Evolutionary conservation across 2,329 filamentous ascomycete species (phyloP), one percentile per base, ranked within the genome.

Genomic region (Malbranchea cinnamomea): DNA sequence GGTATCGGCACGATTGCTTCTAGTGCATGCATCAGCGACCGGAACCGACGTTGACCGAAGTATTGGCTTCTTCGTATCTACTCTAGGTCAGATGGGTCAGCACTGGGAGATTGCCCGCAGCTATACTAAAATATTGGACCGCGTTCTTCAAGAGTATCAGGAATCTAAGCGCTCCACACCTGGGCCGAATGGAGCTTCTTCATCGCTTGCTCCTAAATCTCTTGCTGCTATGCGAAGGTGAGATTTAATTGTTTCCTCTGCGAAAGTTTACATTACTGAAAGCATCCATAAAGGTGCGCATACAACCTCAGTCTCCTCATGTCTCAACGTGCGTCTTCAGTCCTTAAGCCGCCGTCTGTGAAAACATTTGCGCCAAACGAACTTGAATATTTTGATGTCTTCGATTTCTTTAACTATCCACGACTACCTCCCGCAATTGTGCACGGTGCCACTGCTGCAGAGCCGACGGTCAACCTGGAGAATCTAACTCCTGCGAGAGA

Each of bases 371-470:
- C 57, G 0, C 45, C 56, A 4, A 51, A 45, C 36, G 58, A 62
- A 33, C 45, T 62, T 2, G 59, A 62, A 34, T 55, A 52, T 25
- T 57, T 62, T 12, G 57, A 62, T 15, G 48, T 62, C 3, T 62
- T 62, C 25, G 58, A 60, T 37, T 62, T 62, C 33, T 62, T 62
- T 42, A 59, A 61, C 14, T 57, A 54, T 23, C 58, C 58, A 5
- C 23, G 23, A 4, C 23, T 23, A 13, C 16, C 30, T n/a, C 17
- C 22, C 11, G 5, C 18, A 11, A 11, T 16, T 16, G 26, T 13
- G 19, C n/a, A 26, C 30, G 14, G 27, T 26, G 22, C 9, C 7
- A 12, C 22, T 13, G 15, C 4, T 6, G 15, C 13, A 12, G 22
- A 31, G 22, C 14, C 20, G 14, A n/a, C n/a, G n/a, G 22, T 9